Conservation (phyloP, 257 asterid genomes). For the Solanum tacnaense region DNA sequence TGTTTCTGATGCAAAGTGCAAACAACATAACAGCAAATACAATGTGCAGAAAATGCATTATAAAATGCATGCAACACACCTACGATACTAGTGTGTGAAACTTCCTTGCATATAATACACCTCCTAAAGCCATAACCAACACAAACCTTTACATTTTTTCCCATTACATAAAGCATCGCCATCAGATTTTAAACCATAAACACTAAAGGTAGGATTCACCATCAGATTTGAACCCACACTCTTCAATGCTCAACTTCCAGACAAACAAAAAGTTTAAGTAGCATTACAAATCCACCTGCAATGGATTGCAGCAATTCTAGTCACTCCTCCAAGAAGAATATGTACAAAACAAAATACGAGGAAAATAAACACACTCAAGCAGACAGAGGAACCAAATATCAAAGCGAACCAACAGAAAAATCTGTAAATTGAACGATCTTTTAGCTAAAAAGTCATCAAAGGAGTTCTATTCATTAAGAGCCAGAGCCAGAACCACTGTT, state of each 20-base stretch:
- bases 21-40: not conserved
- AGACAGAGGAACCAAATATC: not conserved
- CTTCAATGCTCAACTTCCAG: not conserved
- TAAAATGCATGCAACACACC: not conserved
- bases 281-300: not conserved
- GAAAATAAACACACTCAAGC: not conserved
- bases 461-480: not conserved
- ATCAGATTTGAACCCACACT: not conserved
- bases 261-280: not conserved
- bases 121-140: not conserved
- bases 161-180: not conserved
- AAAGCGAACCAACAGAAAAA: not conserved
- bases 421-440: not conserved
- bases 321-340: not conserved
- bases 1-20: not conserved
- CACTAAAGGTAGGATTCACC: not conserved
- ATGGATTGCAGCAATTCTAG: not conserved
- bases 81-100: not conserved
- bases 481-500: not conserved
- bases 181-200: not conserved
- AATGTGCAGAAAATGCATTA: not conserved
- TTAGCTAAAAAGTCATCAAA: not conserved
- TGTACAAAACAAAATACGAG: not conserved
- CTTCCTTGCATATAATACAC: not conserved
- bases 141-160: not conserved